phyloP scores from a whole-genome alignment of 495 filamentous ascomycete genomes.

The Apiosordaria backusii region DNA sequence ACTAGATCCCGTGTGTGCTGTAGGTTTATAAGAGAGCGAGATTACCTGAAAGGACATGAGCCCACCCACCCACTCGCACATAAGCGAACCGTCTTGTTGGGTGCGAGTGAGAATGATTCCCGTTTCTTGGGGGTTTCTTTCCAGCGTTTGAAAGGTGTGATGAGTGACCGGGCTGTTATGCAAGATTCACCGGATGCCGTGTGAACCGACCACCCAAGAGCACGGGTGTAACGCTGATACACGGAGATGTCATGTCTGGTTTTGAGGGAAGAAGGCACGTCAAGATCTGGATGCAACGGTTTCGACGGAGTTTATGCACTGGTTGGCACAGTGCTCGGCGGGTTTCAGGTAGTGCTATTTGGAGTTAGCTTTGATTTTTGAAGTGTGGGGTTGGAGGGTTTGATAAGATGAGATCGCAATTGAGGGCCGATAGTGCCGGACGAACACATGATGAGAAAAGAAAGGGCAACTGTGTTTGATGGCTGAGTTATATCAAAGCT shows the following conservation, averaged over 20 bases:
- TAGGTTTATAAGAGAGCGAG: constrained; percentile 23
- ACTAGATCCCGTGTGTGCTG: constrained; percentile 4
- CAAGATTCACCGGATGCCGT: constrained; percentile 3
- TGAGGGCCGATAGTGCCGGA: constrained; percentile 14
- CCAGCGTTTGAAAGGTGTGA: background rate
- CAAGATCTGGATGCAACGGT: constrained; percentile 13
- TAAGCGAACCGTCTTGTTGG: constrained; percentile 6
- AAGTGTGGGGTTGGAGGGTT: background rate
- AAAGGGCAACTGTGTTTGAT: background rate
- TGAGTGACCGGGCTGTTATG: constrained; percentile 6
- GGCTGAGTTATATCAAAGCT: background rate
- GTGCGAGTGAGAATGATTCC: background rate
- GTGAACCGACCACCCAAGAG: constrained; percentile 1
- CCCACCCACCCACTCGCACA: background rate
- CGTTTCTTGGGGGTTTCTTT: background rate
- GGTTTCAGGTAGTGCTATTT: constrained; percentile 20
- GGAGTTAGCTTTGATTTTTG: constrained; percentile 2
- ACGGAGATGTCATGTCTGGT: background rate
- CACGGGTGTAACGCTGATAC: background rate
- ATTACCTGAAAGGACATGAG: constrained; percentile 22
- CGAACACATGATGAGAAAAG: background rate
- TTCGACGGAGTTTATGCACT: constrained; percentile 8
- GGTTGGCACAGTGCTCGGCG: constrained; percentile 5
- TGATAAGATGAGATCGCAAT: background rate
- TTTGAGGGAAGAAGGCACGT: background rate